A percentile compares a stretch with the other conserved stretches of the same genome.
These are phyloP conservation scores for Metschnikowia gelsemii DNA, from an alignment of 805 yeast genomes.

Conservation along the genomic window DNA sequence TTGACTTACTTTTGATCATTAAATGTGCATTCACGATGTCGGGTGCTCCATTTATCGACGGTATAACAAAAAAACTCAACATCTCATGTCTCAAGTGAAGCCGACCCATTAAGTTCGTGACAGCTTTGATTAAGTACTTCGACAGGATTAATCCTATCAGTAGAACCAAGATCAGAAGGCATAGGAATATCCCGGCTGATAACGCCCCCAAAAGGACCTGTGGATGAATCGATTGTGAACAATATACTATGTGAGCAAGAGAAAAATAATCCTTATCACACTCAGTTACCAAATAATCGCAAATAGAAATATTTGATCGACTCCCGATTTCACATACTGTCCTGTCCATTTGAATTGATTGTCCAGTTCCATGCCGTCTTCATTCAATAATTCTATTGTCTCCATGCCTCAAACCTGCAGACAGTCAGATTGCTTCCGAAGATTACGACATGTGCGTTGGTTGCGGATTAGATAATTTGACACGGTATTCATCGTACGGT, in stretches of 20 bases:
- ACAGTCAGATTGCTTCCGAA: slow-evolving; percentile 3
- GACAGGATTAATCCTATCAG: slow-evolving; percentile 36
- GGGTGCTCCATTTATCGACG: slow-evolving; percentile 38
- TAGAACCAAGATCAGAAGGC: slow-evolving; percentile 17
- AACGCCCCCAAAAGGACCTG: neutral
- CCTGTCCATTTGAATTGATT: slow-evolving; percentile 7
- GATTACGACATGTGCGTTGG: neutral
- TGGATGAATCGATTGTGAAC: slow-evolving; percentile 24
- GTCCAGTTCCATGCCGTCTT: neutral
- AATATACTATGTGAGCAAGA: slow-evolving; percentile 31
- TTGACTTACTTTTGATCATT: slow-evolving; percentile 27
- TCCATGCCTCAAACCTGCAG: slow-evolving; percentile 8
- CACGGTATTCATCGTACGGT: slow-evolving; percentile 1
- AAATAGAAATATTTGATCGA: slow-evolving; percentile 10
- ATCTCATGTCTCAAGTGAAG: slow-evolving; percentile 30
- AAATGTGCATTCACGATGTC: slow-evolving; percentile 38
- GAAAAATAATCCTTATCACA: slow-evolving; percentile 28
- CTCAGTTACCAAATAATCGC: slow-evolving; percentile 19
- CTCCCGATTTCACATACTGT: slow-evolving; percentile 9
- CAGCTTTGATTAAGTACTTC: slow-evolving; percentile 32
- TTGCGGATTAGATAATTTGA: neutral
- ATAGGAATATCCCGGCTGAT: slow-evolving; percentile 2
- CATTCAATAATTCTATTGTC: neutral
- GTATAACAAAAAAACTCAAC: slow-evolving; percentile 35
- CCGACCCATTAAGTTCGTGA: slow-evolving; percentile 27